Conservation (phyloP, 495 filamentous ascomycete genomes). For the Margaritispora aquatica region DNA sequence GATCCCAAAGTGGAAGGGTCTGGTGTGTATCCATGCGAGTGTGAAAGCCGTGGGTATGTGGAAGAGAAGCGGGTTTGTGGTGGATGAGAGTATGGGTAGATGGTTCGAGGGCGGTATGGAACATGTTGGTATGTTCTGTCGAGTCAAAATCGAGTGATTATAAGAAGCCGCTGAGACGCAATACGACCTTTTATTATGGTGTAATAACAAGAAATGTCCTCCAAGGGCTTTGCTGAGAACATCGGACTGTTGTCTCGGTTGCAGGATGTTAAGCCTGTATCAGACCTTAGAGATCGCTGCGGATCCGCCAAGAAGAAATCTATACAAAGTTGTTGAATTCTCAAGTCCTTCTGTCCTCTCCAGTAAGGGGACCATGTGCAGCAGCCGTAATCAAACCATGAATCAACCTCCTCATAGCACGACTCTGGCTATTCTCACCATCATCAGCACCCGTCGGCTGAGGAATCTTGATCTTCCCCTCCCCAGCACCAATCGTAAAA, state of each 20-base stretch:
- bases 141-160: conserved; percentile 10
- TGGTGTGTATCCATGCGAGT: conserved; percentile 69
- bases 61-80: conserved; percentile 57
- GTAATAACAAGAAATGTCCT: too few species aligned
- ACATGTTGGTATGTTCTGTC: conserved; percentile 73
- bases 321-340: too few species aligned
- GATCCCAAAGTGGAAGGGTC: conserved; percentile 53
- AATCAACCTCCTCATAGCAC: conserved; percentile 16
- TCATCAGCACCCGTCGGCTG: conserved; percentile 18
- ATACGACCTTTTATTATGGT: not conserved
- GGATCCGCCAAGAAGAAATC: too few species aligned
- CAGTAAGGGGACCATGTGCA: conserved; percentile 2
- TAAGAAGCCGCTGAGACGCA: not conserved
- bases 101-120: conserved; percentile 80
- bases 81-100: conserved; percentile 61
- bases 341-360: not conserved
- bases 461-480: conserved; percentile 47
- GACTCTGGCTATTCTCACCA: conserved; percentile 20
- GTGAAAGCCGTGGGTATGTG: conserved; percentile 52
- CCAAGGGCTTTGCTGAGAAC: too few species aligned
- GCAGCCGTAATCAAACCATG: conserved; percentile 15
- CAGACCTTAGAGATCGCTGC: too few species aligned
- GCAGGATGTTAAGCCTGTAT: too few species aligned
- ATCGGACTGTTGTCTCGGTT: too few species aligned
- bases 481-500: conserved; percentile 42